Evolutionary conservation across 1,284 basidiomycete species (phyloP), one percentile per base, ranked within the genome.

Genomic region (Puccinia hordei): DNA sequence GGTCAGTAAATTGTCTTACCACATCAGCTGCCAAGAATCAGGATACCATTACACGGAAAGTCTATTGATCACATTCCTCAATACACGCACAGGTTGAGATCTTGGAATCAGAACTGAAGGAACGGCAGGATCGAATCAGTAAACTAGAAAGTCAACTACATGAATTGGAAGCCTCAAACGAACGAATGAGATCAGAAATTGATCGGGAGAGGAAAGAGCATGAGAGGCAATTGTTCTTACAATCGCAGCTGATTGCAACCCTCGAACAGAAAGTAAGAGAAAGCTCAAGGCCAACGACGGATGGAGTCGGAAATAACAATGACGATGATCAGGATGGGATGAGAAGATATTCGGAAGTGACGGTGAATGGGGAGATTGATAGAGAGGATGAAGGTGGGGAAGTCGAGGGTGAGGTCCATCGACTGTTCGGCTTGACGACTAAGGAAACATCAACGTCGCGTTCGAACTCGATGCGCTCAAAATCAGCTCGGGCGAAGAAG

Each of bases 261-360:
- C 51, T 57, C 49, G 49, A 73, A 41, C 33, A 57, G 10, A 73
- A 55, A 38, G 17, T 51, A 27, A 27, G 55, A 73, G n/a, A 35
- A 33, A 53, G 33, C 30, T 59, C 57, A 17, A 27, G 24, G 24
- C 22, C n/a, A 13, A 9, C 19, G 9, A 2, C 17, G 30, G 24
- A 3, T 12, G 12, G 57, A 33, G 12, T 33, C 4, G 8, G 9
- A 30, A 12, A 10, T 27, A 17, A 33, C 30, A 5, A 73, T 33
- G 35, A 35, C 33, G 35, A n/a, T 12, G 71, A 57, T 71, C 27
- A 73, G 22, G 71, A 73, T 22, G 30, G 51, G 19, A 33, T 27
- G 51, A 51, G 71, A 33, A 73, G 71, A 57, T 73, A 51, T 55
- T 73, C 71, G 22, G 71, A 73, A 38, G 33, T 73, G 30, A 73